Conservation (phyloP, 2,329 filamentous ascomycete genomes). For the Exophiala spinifera region DNA sequence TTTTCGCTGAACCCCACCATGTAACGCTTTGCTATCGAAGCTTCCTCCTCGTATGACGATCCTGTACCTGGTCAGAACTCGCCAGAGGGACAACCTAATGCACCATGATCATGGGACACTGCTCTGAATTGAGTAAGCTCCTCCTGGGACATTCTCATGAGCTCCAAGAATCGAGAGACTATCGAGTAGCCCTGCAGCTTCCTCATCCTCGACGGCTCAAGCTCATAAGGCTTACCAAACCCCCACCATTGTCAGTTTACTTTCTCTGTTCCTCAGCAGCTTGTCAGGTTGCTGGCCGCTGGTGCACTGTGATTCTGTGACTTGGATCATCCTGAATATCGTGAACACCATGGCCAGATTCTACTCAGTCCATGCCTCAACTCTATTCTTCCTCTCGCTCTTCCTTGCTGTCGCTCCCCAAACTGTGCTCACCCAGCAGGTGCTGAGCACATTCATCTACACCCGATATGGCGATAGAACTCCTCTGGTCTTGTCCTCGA, state of each 20-base stretch:
- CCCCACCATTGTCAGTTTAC: conserved; percentile 10
- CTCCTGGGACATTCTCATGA: conserved; percentile 14
- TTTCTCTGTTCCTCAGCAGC: conserved; percentile 5
- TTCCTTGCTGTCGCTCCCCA: conserved; percentile 17
- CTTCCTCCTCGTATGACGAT: background rate
- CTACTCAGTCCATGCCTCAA: background rate
- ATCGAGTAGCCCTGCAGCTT: conserved; percentile 8
- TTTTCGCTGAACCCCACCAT: background rate
- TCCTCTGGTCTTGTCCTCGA: conserved; percentile 40
- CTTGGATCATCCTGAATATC: background rate
- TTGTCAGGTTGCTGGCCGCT: background rate
- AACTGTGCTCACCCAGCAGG: conserved; percentile 34
- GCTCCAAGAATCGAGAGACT: background rate
- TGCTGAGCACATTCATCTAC: conserved; percentile 53
- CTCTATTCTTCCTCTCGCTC: conserved; percentile 13
- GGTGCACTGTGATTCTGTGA: background rate
- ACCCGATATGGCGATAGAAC: conserved; percentile 55
- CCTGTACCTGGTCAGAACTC: background rate
- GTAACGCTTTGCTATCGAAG: conserved; percentile 2
- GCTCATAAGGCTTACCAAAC: conserved; percentile 20
- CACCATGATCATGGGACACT: conserved; percentile 23
- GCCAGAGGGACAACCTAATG: background rate
- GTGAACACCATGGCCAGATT: conserved; percentile 5
- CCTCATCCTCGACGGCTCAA: conserved; percentile 10
- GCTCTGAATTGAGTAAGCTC: conserved; percentile 20